A percentile compares a stretch with the other conserved stretches of the same genome.
Conservation (phyloP, 208 protist species). For the Trypanosoma brucei region DNA sequence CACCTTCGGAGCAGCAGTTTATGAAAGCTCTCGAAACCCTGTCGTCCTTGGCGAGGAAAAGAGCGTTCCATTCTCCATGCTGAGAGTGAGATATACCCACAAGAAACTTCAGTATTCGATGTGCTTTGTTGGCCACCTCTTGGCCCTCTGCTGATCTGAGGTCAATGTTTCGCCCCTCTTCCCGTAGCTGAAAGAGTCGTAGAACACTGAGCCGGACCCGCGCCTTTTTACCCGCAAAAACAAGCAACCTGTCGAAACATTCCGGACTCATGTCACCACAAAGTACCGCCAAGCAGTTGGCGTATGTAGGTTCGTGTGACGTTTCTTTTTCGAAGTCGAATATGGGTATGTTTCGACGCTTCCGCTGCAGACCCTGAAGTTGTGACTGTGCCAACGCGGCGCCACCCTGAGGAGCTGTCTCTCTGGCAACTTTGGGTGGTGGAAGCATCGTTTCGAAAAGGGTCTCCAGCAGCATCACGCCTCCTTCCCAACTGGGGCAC, state of each 20-base stretch:
- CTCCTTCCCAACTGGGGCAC: slow-evolving; percentile 41
- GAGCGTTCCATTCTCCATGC: slow-evolving; percentile 53
- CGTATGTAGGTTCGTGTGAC: slow-evolving; percentile 31
- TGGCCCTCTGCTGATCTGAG: slow-evolving; percentile 44
- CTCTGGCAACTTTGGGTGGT: slow-evolving; percentile 14
- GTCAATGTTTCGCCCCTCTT: slow-evolving; percentile 29
- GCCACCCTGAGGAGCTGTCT: not conserved
- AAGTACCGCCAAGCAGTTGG: slow-evolving; percentile 43
- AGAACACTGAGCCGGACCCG: slow-evolving; percentile 32
- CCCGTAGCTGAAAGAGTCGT: slow-evolving; percentile 57
- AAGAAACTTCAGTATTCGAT: slow-evolving; percentile 63
- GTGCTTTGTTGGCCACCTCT: slow-evolving; percentile 51
- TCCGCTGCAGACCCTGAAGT: not conserved
- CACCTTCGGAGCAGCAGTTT: slow-evolving; percentile 26
- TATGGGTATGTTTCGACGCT: slow-evolving; percentile 20
- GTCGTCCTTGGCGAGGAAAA: slow-evolving; percentile 74
- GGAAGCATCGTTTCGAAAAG: slow-evolving; percentile 50
- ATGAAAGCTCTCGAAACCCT: slow-evolving; percentile 49
- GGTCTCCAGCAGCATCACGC: slow-evolving; percentile 27
- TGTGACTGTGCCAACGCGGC: not conserved
- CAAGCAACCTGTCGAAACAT: slow-evolving; percentile 44
- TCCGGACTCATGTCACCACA: slow-evolving; percentile 33
- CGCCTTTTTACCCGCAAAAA: slow-evolving; percentile 42
- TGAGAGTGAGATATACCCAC: slow-evolving; percentile 44
- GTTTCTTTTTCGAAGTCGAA: slow-evolving; percentile 68